Evolutionary conservation across 139 green algal genomes (phyloP).

Genomic region (Penium margaritaceum): DNA sequence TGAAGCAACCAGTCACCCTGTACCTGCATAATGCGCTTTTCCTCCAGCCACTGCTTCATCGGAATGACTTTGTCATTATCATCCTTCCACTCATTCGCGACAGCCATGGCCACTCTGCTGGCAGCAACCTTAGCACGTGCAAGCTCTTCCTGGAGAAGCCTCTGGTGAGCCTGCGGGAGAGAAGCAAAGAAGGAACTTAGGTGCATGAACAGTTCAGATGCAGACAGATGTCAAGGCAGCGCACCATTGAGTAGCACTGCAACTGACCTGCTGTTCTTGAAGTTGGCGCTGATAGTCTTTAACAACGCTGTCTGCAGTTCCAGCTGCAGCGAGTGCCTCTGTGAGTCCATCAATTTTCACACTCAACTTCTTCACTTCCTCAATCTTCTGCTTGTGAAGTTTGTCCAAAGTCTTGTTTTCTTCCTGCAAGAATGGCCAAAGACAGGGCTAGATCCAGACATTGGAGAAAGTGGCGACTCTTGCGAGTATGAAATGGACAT

Average conservation of each 20-base stretch:
- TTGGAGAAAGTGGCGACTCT: neutral
- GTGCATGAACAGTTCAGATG: neutral
- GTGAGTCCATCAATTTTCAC: conserved; percentile 4
- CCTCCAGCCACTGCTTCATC: conserved; percentile 43
- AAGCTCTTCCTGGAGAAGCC: conserved; percentile 33
- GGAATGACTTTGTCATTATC: conserved; percentile 46
- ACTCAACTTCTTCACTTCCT: conserved; percentile 37
- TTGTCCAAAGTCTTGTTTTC: conserved; percentile 38
- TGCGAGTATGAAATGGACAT: neutral
- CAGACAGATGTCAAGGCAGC: neutral
- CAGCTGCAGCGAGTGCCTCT: conserved; percentile 8
- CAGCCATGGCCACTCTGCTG: conserved; percentile 34
- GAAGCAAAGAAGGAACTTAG: neutral
- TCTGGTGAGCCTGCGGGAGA: conserved; percentile 9
- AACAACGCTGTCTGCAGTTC: conserved; percentile 2
- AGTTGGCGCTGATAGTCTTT: conserved; percentile 42
- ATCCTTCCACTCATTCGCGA: conserved; percentile 43
- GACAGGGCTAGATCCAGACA: neutral
- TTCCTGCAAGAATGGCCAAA: conserved; percentile 24
- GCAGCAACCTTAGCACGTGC: conserved; percentile 25
- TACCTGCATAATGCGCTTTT: conserved; percentile 33
- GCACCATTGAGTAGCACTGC: too few species aligned
- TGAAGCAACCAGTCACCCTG: neutral
- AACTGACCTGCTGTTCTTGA: conserved; percentile 19
- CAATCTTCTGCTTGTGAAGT: conserved; percentile 39